Percentiles rank a stretch among this genome's conserved stretches.
These are phyloP conservation scores for Fusarium odoratissimum DNA, from an alignment of 2,329 filamentous ascomycete species.

Conservation along the genomic window DNA sequence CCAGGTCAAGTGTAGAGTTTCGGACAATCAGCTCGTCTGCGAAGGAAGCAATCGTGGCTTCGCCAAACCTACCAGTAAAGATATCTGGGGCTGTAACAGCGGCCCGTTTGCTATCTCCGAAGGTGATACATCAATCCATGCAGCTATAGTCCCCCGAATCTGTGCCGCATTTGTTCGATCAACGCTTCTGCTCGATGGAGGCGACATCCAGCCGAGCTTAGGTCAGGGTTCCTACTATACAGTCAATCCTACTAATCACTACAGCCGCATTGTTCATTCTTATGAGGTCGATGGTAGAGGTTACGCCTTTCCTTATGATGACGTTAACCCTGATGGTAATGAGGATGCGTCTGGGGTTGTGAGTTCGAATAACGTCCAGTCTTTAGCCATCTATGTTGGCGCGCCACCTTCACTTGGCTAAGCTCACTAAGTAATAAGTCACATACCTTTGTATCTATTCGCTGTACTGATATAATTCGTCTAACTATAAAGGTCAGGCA, in stretches of 20 bases:
- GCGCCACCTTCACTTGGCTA: not conserved
- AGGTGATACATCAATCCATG: conserved; percentile 54
- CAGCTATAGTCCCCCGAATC: conserved; percentile 58
- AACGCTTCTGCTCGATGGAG: conserved; percentile 57
- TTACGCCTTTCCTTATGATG: too few relatives aligned
- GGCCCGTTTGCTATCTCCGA: conserved; percentile 16
- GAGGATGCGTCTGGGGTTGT: not conserved
- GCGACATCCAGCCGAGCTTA: not conserved
- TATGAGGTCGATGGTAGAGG: too few relatives aligned
- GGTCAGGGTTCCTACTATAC: not conserved
- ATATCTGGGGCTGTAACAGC: too few relatives aligned
- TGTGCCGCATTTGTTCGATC: conserved; percentile 62
- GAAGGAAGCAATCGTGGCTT: conserved; percentile 57
- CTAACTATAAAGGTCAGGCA: too few relatives aligned
- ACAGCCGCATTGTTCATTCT: too few relatives aligned
- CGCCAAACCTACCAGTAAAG: not conserved
- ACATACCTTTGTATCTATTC: too few relatives aligned
- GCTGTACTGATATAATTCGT: too few relatives aligned
- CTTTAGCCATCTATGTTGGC: not conserved
- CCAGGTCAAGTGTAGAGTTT: conserved; percentile 54
- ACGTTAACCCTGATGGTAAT: too few relatives aligned
- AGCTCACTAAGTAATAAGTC: too few relatives aligned
- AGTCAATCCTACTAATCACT: too few relatives aligned
- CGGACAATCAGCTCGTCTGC: conserved; percentile 51
- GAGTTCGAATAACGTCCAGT: not conserved